A percentile compares a stretch with the other conserved stretches of the same genome.
Conservation (phyloP, 83 land plant species). For the Picea abies region DNA sequence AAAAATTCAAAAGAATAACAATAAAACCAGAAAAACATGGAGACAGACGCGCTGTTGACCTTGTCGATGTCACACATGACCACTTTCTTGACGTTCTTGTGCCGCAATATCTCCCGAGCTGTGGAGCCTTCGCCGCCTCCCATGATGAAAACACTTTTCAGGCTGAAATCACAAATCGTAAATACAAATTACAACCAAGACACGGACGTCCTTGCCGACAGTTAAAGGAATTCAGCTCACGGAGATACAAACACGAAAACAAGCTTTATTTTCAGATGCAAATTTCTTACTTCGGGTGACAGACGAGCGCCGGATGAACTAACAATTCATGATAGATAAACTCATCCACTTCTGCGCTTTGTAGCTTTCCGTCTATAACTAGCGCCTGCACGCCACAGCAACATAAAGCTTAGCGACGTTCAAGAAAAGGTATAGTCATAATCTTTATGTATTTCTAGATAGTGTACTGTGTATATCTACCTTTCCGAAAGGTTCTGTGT, state of each 20-base stretch:
- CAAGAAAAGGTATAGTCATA: not conserved
- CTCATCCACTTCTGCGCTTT: slow-evolving; percentile 91
- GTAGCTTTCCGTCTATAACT: slow-evolving; percentile 95
- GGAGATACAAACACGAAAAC: too few relatives aligned
- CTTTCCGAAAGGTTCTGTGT: slow-evolving; percentile 91
- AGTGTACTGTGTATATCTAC: slow-evolving; percentile 19
- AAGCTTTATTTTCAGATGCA: too few relatives aligned
- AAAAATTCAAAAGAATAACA: not conserved
- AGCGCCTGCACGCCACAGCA: slow-evolving; percentile 47
- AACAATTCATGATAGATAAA: slow-evolving; percentile 96
- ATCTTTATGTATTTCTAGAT: not conserved
- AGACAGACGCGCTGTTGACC: slow-evolving; percentile 38
- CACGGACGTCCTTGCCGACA: not conserved
- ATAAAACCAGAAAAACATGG: not conserved
- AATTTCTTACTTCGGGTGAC: slow-evolving; percentile 48
- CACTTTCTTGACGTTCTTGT: slow-evolving; percentile 70
- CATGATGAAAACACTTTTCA: slow-evolving; percentile 85
- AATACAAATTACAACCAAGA: not conserved
- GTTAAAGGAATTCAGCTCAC: too few relatives aligned
- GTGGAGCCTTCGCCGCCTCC: slow-evolving; percentile 99
- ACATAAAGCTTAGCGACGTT: too few relatives aligned
- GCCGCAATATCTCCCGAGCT: slow-evolving; percentile 84
- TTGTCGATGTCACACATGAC: slow-evolving; percentile 98
- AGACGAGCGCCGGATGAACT: slow-evolving; percentile 86
- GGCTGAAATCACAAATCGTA: slow-evolving; percentile 46